These are phyloP conservation scores for Avena eriantha DNA, from an alignment of 176 grass and related monocot genomes.

Conservation along the genomic window DNA sequence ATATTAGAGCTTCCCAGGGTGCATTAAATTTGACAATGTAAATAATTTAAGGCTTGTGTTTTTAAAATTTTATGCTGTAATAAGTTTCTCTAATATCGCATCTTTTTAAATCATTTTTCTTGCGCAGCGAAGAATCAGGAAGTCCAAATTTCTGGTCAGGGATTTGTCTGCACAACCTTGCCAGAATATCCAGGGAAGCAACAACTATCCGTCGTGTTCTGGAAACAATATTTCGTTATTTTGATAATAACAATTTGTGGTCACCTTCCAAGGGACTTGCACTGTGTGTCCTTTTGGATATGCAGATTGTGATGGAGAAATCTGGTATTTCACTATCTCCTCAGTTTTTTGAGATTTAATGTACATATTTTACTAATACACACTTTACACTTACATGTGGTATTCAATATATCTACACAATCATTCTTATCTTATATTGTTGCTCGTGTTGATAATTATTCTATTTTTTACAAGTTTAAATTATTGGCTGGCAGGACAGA, in stretches of 20 bases:
- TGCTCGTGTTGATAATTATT: slow-evolving; percentile 39
- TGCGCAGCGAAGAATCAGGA: slow-evolving; percentile 69
- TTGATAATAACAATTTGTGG: slow-evolving; percentile 86
- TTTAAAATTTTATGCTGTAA: slow-evolving; percentile 20
- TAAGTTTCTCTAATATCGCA: slow-evolving; percentile 44
- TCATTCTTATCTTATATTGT: slow-evolving; percentile 38
- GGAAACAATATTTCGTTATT: slow-evolving; percentile 95
- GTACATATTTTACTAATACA: slow-evolving; percentile 19
- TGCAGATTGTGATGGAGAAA: slow-evolving; percentile 91
- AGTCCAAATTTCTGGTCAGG: slow-evolving; percentile 94
- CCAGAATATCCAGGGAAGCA: slow-evolving; percentile 91
- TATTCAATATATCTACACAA: slow-evolving; percentile 31
- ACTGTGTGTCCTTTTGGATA: slow-evolving; percentile 80
- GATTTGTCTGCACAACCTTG: slow-evolving; percentile 97
- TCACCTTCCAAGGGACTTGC: slow-evolving; percentile 80
- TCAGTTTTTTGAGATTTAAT: background rate
- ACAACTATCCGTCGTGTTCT: slow-evolving; percentile 87
- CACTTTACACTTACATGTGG: slow-evolving; percentile 5
- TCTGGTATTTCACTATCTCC: slow-evolving; percentile 59
- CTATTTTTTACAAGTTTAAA: slow-evolving; percentile 31
- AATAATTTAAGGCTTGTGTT: slow-evolving; percentile 31
- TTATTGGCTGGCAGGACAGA: slow-evolving; percentile 78
- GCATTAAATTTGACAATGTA: slow-evolving; percentile 61
- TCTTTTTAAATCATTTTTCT: slow-evolving; percentile 49
- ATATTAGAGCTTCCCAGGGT: slow-evolving; percentile 57